phyloP scores from a whole-genome alignment of 768 basidiomycete species.

The Gelatoporia subvermispora region DNA sequence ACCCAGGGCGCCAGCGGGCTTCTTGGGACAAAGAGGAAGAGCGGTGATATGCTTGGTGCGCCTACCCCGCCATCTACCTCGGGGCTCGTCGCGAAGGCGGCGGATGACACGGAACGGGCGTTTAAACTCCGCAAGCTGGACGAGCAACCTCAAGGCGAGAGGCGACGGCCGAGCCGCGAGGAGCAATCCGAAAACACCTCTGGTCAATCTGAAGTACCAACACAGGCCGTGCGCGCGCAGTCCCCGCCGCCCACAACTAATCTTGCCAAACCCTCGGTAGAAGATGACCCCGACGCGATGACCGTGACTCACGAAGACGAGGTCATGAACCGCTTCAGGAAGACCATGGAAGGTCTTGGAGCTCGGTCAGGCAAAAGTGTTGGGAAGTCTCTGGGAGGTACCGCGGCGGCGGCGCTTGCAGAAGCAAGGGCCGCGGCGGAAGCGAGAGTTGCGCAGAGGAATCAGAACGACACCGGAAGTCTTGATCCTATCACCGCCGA shows the following conservation, averaged over 20 bases:
- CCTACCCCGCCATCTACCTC: constrained; percentile 1
- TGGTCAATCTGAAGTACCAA: not conserved
- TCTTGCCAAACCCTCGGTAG: not conserved
- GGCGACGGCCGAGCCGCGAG: constrained; percentile 11
- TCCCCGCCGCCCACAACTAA: not conserved
- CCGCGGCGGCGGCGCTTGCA: constrained; percentile 55
- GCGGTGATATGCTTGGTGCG: constrained; percentile 31
- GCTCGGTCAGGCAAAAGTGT: constrained; percentile 51
- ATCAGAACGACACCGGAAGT: constrained; percentile 35
- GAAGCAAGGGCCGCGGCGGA: constrained; percentile 66
- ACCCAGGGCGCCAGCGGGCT: constrained; percentile 11
- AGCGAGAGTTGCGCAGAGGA: constrained; percentile 62
- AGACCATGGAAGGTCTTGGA: constrained; percentile 64
- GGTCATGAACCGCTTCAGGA: constrained; percentile 63
- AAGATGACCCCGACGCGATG: not conserved
- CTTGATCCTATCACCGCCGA: constrained; percentile 4
- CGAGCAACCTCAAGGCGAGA: not conserved
- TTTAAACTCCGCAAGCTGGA: constrained; percentile 48
- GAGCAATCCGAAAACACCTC: constrained; percentile 2
- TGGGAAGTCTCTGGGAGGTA: constrained; percentile 59
- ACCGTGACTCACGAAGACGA: constrained; percentile 33
- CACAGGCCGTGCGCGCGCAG: not conserved
- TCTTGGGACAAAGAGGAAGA: constrained; percentile 58
- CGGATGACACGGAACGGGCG: constrained; percentile 33
- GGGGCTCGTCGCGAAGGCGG: not conserved